Evolutionary conservation across 352 stramenopile species (phyloP), one percentile per base, ranked within the genome.

Genomic region (Globisporangium abappressorium): DNA sequence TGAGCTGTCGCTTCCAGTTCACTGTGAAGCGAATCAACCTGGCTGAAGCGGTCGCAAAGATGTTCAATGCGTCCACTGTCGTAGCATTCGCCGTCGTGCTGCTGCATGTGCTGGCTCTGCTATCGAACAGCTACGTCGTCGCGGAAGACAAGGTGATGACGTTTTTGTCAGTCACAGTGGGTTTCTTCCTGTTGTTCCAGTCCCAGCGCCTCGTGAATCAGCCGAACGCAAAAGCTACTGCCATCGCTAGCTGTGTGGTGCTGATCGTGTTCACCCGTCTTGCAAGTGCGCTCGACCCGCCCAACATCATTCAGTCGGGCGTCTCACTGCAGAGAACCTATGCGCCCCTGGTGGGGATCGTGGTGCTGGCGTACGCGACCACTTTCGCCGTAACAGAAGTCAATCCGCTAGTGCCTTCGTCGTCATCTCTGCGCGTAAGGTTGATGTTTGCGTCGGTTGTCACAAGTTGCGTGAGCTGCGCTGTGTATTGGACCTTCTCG

Each of bases 101-200:
- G 14, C 64, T 93, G 33, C 88, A 94, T 62, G 68, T 75, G 15
- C 66, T 93, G 18, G 78, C 79, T 12, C 71, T 94, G 28, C 74
- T 94, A 22, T 95, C 89, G 38, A 96, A 96, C 66, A 94, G 85
- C 75, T 96, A 90, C 69, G 91, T 96, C 33, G 82, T 94, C n/a
- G 75, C 83, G 8, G 87, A 96, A 59, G 65, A 76, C 62, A 77
- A 75, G 30, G 84, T 91, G 9, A 86, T 93, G 72, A 74, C 81
- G 26, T 96, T 93, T 56, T 63, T 96, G 49, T 80, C 76, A 24
- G 72, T 78, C 46, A 87, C 79, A 7, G 77, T 71, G 0, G 84
- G 84, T 1, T 75, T 84, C 49, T 85, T 86, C 57, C 54, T 85
- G 63, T 66, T 90, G 5, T 54, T 57, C 24, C 69, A 64, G 15